Evolutionary conservation across 805 yeast species (phyloP).

Genomic region (Metschnikowia dekortorum): DNA sequence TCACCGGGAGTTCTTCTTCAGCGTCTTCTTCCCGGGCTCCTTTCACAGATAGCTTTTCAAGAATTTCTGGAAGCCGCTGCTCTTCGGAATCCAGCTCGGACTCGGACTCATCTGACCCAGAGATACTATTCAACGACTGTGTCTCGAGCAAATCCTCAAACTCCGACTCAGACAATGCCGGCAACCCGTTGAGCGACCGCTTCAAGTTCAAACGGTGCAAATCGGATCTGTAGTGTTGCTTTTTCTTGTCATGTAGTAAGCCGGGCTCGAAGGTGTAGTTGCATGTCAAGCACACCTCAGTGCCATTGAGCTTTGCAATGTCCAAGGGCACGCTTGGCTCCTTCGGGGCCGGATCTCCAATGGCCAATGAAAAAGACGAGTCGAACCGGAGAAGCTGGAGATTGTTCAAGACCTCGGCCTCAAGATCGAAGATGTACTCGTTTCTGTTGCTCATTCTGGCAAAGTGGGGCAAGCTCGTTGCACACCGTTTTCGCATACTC

Average conservation of each 20-base stretch:
- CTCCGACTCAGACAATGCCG: conserved; percentile 49
- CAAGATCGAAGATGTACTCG: conserved; percentile 10
- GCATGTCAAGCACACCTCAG: conserved; percentile 19
- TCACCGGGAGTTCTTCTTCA: conserved; percentile 34
- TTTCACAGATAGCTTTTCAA: conserved; percentile 18
- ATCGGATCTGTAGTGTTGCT: conserved; percentile 54
- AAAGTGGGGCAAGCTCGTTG: neutral
- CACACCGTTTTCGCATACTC: neutral
- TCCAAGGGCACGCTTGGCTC: neutral
- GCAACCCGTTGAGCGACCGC: conserved; percentile 43
- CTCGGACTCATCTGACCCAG: conserved; percentile 49
- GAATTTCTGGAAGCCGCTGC: conserved; percentile 20
- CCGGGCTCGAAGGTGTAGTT: conserved; percentile 5
- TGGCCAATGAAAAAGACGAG: conserved; percentile 4
- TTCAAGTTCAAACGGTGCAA: conserved; percentile 57
- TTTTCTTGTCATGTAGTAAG: conserved; percentile 13
- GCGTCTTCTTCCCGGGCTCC: conserved; percentile 22
- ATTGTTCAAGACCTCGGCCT: conserved; percentile 1
- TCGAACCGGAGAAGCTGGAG: conserved; percentile 14
- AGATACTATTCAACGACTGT: conserved; percentile 50
- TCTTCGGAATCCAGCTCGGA: conserved; percentile 23
- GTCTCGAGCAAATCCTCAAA: conserved; percentile 53
- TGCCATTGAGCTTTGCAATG: conserved; percentile 11
- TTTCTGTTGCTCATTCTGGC: conserved; percentile 7
- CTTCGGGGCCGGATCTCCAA: neutral